Conservation (phyloP, 2,329 filamentous ascomycete species). For the Juglanconis oblonga region DNA sequence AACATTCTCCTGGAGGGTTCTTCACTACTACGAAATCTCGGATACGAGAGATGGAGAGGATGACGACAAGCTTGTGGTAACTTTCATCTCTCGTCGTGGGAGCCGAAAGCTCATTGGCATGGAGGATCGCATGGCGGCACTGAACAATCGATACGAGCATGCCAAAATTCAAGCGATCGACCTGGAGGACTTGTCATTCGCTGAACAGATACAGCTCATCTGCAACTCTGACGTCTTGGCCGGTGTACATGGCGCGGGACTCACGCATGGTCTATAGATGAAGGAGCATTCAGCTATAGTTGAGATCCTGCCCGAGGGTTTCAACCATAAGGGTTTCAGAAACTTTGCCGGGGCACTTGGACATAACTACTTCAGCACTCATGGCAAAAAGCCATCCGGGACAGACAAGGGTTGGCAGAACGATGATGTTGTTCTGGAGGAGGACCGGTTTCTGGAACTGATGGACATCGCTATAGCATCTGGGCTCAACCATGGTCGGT, state of each 20-base stretch:
- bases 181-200: constrained; percentile 35
- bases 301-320: constrained; percentile 37
- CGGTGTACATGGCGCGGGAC: constrained; percentile 41
- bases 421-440: background rate
- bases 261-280: constrained; percentile 41
- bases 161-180: constrained; percentile 26
- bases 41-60: background rate
- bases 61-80: background rate
- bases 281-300: constrained; percentile 32
- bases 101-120: constrained; percentile 26
- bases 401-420: background rate
- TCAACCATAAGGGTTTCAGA: constrained; percentile 36
- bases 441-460: background rate
- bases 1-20: constrained; percentile 31
- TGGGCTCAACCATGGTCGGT: background rate
- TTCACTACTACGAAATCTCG: constrained; percentile 25
- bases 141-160: background rate
- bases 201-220: constrained; percentile 33
- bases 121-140: constrained; percentile 29
- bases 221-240: constrained; percentile 39
- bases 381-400: background rate
- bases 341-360: constrained; percentile 33
- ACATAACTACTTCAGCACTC: background rate
- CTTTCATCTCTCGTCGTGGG: constrained; percentile 15
- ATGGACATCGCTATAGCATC: constrained; percentile 3